A percentile compares a stretch with the other conserved stretches of the same genome.
Conservation (phyloP, 129 eudicot genomes). For the Flaveria brownii region DNA sequence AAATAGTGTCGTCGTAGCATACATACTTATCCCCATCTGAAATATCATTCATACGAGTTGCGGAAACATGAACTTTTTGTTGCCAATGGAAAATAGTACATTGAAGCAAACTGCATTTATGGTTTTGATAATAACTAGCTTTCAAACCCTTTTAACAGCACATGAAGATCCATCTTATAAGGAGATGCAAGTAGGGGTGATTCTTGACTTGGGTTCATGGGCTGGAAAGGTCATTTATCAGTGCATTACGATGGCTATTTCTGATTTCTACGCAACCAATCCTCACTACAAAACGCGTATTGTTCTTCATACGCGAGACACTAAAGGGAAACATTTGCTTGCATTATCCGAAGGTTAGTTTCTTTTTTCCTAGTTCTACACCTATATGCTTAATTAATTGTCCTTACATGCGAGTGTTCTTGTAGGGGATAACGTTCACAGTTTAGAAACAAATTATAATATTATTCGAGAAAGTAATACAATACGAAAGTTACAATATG, state of each 20-base stretch:
- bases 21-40: background rate
- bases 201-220: constrained; percentile 40
- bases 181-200: constrained; percentile 35
- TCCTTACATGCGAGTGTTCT: no score
- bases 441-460: no score
- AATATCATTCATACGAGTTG: background rate
- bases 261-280: constrained; percentile 35
- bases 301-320: constrained; percentile 21
- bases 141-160: background rate
- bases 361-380: background rate
- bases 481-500: no score
- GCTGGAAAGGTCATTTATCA: constrained; percentile 28
- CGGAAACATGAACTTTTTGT: background rate
- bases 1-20: background rate
- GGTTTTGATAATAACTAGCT: constrained; percentile 14
- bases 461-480: no score
- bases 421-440: no score
- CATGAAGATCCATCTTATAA: background rate
- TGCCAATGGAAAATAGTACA: constrained; percentile 3
- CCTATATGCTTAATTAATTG: no score
- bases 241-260: constrained; percentile 34
- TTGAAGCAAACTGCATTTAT: constrained; percentile 8
- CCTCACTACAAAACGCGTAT: constrained; percentile 28
- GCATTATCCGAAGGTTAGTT: constrained; percentile 29
- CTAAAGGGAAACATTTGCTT: constrained; percentile 38